These are phyloP conservation scores for Hydrangea macrophylla DNA, from an alignment of 148 eudicot genomes.

Conservation along the genomic window DNA sequence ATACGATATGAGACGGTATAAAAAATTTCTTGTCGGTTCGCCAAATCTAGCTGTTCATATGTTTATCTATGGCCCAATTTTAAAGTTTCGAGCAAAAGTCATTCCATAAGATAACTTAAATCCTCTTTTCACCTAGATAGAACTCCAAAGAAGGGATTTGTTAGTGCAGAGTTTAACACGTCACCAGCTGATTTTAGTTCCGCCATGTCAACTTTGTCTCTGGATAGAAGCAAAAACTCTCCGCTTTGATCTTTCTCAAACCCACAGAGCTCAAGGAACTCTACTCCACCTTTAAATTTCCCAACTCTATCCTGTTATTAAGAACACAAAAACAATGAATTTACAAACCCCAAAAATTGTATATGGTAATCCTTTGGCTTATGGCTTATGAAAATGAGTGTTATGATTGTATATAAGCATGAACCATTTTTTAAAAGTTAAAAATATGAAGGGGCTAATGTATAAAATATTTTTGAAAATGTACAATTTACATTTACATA, in stretches of 20 bases:
- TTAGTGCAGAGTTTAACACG: conserved; percentile 49
- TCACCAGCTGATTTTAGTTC: conserved; percentile 45
- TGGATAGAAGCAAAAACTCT: conserved; percentile 53
- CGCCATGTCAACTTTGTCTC: conserved; percentile 51
- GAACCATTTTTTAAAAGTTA: too few relatives aligned
- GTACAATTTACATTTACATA: too few relatives aligned
- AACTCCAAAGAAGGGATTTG: conserved; percentile 79
- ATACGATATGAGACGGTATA: not conserved
- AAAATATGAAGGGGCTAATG: too few relatives aligned
- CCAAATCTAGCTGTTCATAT: not conserved
- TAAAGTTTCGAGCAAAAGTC: not conserved
- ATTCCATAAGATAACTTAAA: not conserved
- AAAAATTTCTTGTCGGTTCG: not conserved
- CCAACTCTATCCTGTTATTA: conserved; percentile 66
- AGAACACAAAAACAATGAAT: not conserved
- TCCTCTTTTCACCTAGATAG: conserved; percentile 36
- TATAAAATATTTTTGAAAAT: too few relatives aligned
- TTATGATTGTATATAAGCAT: too few relatives aligned
- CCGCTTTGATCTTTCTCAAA: conserved; percentile 53
- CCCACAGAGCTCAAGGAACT: conserved; percentile 85
- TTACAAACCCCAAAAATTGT: not conserved
- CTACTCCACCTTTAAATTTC: conserved; percentile 45
- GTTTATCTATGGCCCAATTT: not conserved
- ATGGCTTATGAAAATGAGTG: too few relatives aligned
- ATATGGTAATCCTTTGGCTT: too few relatives aligned